Evolutionary conservation across 805 yeast genomes (phyloP), one percentile per base, ranked within the genome.

Genomic region (Zygoascus biomembranicola): DNA sequence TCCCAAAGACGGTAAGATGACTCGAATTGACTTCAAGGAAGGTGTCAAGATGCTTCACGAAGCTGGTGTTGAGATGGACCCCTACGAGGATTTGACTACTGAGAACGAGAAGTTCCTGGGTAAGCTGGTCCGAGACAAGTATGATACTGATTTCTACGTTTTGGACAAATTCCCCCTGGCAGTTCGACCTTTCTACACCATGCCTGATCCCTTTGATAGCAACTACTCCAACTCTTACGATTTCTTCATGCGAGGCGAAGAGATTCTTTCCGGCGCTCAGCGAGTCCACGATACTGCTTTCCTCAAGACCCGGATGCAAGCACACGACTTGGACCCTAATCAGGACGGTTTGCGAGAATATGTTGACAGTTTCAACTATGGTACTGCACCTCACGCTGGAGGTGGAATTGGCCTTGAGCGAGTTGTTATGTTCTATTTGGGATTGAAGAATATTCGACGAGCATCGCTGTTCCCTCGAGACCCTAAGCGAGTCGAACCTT

Each of bases 221-320:
- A 79, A 85, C 63, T 90, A 90, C 76, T 90, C 98, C 59, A 94
- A 94, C 81, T 92, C 98, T 19, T 94, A 92, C 69, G 99, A 94
- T 76, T 94, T 94, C 84, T 94, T 94, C 80, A 94, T 94, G 99
- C 86, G 99, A 77, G 99, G 99, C 69, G 99, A 94, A 76, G 99
- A 94, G 75, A 94, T 94, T 65, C 76, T 94, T 63, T 89, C 97
- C n/a, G 99, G 99, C 66, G 99, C 99, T 55, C 99, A 94, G 77
- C 96, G 99, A 81, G 81, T 94, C 63, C 99, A 94, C 70, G 98
- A 94, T 71, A 83, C 95, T 50, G 88, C 77, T 58, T 76, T 94
- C 64, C 80, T 94, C 65, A 77, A 74, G 63, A 80, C 86, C 73
- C 83, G 98, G 75, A 82, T 94, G 86, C 75, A 70, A 49, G 85